Base-by-base conservation (phyloP, 345 rosid genomes). In the Eucalyptus camaldulensis region DNA sequence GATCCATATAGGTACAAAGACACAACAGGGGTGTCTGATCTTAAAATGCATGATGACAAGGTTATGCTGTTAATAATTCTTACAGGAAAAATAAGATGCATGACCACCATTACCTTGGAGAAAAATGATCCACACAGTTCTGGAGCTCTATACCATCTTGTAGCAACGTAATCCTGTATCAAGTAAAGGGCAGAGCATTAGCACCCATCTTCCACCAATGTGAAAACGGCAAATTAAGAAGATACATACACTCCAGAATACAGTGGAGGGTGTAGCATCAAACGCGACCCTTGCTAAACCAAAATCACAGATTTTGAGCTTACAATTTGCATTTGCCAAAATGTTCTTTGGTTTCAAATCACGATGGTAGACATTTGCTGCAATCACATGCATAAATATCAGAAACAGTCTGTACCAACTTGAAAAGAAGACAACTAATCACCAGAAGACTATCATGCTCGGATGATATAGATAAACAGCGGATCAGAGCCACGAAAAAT, bases 111-210 rank as follows among this genome's bases (percentile, higher is more conserved):
- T 88, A 96, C 98, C 97, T 96, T 97, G 6, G 98, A 97, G 93
- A 93, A 96, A 93, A 97, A 97, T 17, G 98, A 94, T 88, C 98
- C 99, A 87, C 99, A 96, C 13, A 96, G 96, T 94, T 96, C 99
- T 44, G 99, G 99, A 89, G 99, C 99, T 93, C 99, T 95, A 89
- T 96, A 97, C 99, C 99, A 95, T 93, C 97, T 93, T 54, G 99
- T 93, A 88, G 99, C 99, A 90, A 96, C 96, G 93, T 97, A 97
- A 86, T 97, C 99, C 98, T 96, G 93, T 58, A 89, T 45, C 6
- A 51, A 80, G 58, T 89, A 65, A 86, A 88, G 29, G 31, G 86
- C 85, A n/a, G 87, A 76, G 51, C 86, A 15, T 85, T 86, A 56
- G 88, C 2, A 13, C 7, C 47, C 60, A 88, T 31, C 19, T 43